Percentiles rank a stretch among this genome's conserved stretches.
Evolutionary conservation across 345 rosid species (phyloP).

Genomic region (Ailanthus altissimus): DNA sequence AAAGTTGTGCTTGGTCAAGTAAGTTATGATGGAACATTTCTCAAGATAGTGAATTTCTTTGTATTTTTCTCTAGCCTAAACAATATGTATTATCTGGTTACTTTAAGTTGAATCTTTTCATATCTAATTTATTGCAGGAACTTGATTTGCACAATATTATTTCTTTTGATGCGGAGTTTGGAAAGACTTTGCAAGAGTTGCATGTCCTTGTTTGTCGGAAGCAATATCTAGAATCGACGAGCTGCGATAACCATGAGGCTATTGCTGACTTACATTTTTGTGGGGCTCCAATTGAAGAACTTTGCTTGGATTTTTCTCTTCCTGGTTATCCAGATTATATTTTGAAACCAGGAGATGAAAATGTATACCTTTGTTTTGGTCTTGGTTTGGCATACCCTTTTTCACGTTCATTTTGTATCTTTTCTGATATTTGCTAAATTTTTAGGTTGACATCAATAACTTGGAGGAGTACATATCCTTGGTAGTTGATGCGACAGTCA

Average conservation of each 20-base stretch:
- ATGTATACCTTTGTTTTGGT: constrained; percentile 37
- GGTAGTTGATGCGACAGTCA: constrained; percentile 93
- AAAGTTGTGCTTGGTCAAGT: constrained; percentile 94
- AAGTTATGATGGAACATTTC: constrained; percentile 29
- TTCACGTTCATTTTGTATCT: constrained; percentile 7
- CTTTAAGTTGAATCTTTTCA: constrained; percentile 10
- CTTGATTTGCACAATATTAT: constrained; percentile 91
- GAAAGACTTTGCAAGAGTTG: constrained; percentile 86
- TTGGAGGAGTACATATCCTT: constrained; percentile 83
- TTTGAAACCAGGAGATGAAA: constrained; percentile 80
- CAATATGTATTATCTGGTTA: neutral
- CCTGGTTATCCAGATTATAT: constrained; percentile 93
- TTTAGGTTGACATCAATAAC: constrained; percentile 75
- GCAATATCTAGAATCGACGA: constrained; percentile 57
- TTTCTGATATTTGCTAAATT: constrained; percentile 4
- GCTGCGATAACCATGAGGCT: constrained; percentile 37
- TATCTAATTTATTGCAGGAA: constrained; percentile 58
- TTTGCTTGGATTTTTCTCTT: constrained; percentile 86
- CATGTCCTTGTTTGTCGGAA: constrained; percentile 75
- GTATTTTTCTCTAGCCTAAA: neutral
- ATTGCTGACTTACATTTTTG: constrained; percentile 54
- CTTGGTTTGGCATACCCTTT: neutral
- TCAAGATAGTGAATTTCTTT: neutral
- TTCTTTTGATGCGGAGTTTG: constrained; percentile 79
- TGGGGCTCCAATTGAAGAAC: constrained; percentile 74